A percentile compares a stretch with the other conserved stretches of the same genome.
phyloP scores from a whole-genome alignment of 352 stramenopile genomes.

The Phytopythium cucurbitacearum region DNA sequence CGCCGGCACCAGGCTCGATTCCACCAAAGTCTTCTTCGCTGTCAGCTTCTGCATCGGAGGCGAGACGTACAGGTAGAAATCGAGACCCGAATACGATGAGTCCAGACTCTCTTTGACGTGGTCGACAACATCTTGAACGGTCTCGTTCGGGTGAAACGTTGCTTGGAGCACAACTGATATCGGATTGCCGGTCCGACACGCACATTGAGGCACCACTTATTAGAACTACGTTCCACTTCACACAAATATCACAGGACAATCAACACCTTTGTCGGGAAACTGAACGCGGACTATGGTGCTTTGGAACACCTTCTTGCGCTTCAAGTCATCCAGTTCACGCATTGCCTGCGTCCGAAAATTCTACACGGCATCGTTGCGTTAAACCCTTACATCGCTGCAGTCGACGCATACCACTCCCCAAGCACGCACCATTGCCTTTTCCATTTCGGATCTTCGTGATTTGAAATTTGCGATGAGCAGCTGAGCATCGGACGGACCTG shows the following conservation, averaged over 20 bases:
- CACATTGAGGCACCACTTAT: neutral
- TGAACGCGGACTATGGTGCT: constrained; percentile 73
- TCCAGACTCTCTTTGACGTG: constrained; percentile 56
- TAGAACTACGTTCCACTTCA: constrained; percentile 2
- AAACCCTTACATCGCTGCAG: neutral
- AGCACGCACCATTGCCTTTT: constrained; percentile 66
- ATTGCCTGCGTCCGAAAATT: constrained; percentile 86
- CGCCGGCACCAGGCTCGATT: constrained; percentile 75
- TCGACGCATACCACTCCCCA: constrained; percentile 1
- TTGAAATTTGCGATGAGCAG: constrained; percentile 77
- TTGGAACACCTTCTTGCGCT: constrained; percentile 80
- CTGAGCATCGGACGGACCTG: constrained; percentile 40
- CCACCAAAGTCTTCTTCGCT: constrained; percentile 45
- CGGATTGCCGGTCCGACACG: neutral
- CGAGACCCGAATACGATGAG: constrained; percentile 10
- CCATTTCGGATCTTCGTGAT: constrained; percentile 58
- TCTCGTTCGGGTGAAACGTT: constrained; percentile 83
- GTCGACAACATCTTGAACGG: constrained; percentile 57
- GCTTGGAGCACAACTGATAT: constrained; percentile 66
- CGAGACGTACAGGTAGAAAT: constrained; percentile 80
- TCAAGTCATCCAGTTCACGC: constrained; percentile 83
- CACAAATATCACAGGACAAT: neutral
- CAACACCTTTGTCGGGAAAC: constrained; percentile 76
- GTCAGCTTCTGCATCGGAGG: constrained; percentile 66
- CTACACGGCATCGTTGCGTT: constrained; percentile 18